phyloP scores from a whole-genome alignment of 2,329 filamentous ascomycete species.

The Boeremia lycopersici region DNA sequence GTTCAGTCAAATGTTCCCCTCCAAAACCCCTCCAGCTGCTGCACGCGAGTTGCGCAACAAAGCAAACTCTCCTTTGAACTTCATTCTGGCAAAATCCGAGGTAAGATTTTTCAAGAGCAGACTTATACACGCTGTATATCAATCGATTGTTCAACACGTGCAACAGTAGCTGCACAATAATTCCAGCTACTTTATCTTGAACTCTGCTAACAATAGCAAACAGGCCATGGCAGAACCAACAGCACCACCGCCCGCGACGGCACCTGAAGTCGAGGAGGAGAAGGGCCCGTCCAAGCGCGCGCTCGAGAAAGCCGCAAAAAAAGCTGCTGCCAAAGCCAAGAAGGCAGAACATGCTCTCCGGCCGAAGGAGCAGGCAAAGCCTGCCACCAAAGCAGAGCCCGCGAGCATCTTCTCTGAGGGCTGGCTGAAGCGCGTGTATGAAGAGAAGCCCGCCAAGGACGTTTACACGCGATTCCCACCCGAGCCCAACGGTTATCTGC shows the following conservation, averaged over 20 bases:
- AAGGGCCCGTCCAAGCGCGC: slow-evolving; percentile 55
- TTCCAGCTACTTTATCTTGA: neutral
- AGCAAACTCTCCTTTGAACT: neutral
- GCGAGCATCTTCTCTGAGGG: slow-evolving; percentile 55
- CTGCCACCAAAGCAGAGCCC: slow-evolving; percentile 36
- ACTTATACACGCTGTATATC: too few species aligned
- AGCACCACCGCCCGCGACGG: slow-evolving; percentile 21
- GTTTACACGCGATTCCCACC: slow-evolving; percentile 59
- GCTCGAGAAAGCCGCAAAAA: slow-evolving; percentile 57
- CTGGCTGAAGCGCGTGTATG: slow-evolving; percentile 58
- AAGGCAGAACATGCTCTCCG: slow-evolving; percentile 52
- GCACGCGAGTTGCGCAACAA: slow-evolving; percentile 19
- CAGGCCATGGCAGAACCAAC: slow-evolving; percentile 34
- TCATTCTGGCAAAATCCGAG: neutral
- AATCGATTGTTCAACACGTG: neutral
- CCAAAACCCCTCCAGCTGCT: slow-evolving; percentile 25
- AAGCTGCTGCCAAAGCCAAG: slow-evolving; percentile 52
- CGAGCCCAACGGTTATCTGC: slow-evolving; percentile 86
- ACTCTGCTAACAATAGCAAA: slow-evolving; percentile 9
- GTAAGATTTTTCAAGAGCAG: neutral
- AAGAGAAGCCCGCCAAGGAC: slow-evolving; percentile 54
- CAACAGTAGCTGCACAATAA: neutral
- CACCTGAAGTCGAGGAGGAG: slow-evolving; percentile 30
- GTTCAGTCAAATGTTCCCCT: slow-evolving; percentile 28
- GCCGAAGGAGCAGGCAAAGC: slow-evolving; percentile 47